Conservation (phyloP, 352 stramenopile species). For the Globisporangium paroecandrum region DNA sequence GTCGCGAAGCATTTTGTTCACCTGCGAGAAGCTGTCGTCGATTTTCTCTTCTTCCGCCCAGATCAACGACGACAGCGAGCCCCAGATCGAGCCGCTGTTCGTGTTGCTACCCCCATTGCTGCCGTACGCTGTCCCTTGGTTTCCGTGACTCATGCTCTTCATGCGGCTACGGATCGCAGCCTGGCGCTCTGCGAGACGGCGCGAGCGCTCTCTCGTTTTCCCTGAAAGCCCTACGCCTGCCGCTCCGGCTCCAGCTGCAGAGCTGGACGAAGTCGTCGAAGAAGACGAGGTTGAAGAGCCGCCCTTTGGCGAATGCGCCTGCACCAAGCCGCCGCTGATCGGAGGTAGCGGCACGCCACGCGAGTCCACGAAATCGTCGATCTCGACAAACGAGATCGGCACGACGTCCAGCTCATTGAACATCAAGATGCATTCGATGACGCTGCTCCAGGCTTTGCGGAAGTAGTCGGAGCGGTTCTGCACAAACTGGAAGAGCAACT, state of each 20-base stretch:
- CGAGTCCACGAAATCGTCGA: constrained; percentile 86
- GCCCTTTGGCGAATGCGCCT: constrained; percentile 23
- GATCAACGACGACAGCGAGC: constrained; percentile 78
- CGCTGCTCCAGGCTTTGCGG: constrained; percentile 73
- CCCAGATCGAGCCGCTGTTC: constrained; percentile 69
- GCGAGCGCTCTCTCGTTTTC: constrained; percentile 75
- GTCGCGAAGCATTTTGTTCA: constrained; percentile 78
- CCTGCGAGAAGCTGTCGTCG: constrained; percentile 75
- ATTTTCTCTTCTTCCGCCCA: constrained; percentile 82
- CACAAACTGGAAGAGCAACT: constrained; percentile 83
- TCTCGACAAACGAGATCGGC: constrained; percentile 83
- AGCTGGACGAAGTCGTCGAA: constrained; percentile 23
- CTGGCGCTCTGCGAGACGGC: constrained; percentile 76
- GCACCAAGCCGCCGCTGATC: constrained; percentile 42
- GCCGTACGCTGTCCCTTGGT: constrained; percentile 41
- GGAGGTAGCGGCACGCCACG: constrained; percentile 76
- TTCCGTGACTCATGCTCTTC: constrained; percentile 71
- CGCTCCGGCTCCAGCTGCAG: constrained; percentile 3
- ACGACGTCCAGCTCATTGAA: constrained; percentile 87
- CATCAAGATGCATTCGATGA: constrained; percentile 85
- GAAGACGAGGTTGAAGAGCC: constrained; percentile 27
- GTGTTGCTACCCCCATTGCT: constrained; percentile 24
- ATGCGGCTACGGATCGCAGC: constrained; percentile 77
- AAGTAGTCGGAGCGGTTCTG: constrained; percentile 78
- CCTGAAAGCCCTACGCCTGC: constrained; percentile 54